phyloP scores from a whole-genome alignment of 208 protist species.

The Phytomonas sp. region DNA sequence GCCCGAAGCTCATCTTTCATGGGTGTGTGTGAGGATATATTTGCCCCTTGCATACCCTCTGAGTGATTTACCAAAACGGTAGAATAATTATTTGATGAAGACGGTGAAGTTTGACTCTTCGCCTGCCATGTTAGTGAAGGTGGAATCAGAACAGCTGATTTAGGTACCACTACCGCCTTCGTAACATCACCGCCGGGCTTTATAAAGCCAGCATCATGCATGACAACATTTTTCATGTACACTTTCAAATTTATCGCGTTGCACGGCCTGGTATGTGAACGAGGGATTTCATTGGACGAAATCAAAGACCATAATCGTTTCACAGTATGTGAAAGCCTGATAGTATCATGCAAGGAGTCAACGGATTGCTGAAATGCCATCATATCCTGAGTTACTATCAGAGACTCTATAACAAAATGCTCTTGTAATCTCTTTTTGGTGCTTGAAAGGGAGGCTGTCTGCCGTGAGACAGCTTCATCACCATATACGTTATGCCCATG shows the following conservation, averaged over 20 bases:
- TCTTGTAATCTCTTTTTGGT: slow-evolving; percentile 26
- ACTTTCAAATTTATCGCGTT: slow-evolving; percentile 36
- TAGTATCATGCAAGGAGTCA: slow-evolving; percentile 13
- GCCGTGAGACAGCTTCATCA: neutral
- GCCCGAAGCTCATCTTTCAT: slow-evolving; percentile 36
- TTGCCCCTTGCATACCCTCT: neutral
- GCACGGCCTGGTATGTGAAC: slow-evolving; percentile 21
- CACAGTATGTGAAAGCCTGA: slow-evolving; percentile 30
- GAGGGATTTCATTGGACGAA: slow-evolving; percentile 26
- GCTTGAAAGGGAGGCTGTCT: neutral
- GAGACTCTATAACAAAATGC: slow-evolving; percentile 59
- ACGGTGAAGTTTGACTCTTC: neutral
- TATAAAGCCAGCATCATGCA: slow-evolving; percentile 16
- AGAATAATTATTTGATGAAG: neutral
- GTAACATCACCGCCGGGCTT: slow-evolving; percentile 9
- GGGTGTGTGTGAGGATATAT: neutral
- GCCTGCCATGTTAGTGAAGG: slow-evolving; percentile 1
- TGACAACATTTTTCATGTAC: slow-evolving; percentile 40
- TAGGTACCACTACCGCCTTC: slow-evolving; percentile 22
- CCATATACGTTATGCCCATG: neutral
- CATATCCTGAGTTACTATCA: slow-evolving; percentile 28
- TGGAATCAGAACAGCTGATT: slow-evolving; percentile 3
- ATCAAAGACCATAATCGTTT: slow-evolving; percentile 48
- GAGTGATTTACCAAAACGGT: neutral
- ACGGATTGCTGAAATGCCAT: slow-evolving; percentile 37